phyloP scores from a whole-genome alignment of 2,329 filamentous ascomycete genomes.

The Colletotrichum gloeosporioides region DNA sequence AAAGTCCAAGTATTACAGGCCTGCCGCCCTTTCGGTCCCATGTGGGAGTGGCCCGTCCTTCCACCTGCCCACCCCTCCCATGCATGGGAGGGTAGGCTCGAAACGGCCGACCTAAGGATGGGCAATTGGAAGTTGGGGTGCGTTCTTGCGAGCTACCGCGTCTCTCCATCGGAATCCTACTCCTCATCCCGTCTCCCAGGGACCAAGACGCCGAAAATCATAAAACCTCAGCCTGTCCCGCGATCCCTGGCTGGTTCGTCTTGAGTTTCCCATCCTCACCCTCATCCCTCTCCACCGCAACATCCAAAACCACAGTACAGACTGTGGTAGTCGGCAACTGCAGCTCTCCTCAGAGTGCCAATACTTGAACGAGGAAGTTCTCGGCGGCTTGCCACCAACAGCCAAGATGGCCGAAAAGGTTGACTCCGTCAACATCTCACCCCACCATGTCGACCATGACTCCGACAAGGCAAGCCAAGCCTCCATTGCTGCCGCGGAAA shows the following conservation, averaged over 20 bases:
- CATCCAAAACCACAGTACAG: background rate
- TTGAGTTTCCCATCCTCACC: conserved; percentile 18
- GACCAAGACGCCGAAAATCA: conserved; percentile 15
- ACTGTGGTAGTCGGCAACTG: conserved; percentile 12
- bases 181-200: conserved; percentile 2
- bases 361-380: background rate
- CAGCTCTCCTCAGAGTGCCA: background rate
- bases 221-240: conserved; percentile 21
- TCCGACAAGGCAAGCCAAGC: conserved; percentile 14
- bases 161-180: conserved; percentile 5
- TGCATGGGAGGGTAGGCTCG: background rate
- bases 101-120: background rate
- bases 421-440: conserved; percentile 19
- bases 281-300: background rate
- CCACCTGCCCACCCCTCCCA: conserved; percentile 4
- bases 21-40: conserved; percentile 19
- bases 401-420: conserved; percentile 18
- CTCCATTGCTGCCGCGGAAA: rapidly evolving
- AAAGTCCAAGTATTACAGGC: background rate
- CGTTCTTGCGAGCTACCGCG: background rate
- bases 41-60: conserved; percentile 7
- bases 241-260: conserved; percentile 13
- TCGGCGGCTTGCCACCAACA: background rate
- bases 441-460: conserved; percentile 15
- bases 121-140: conserved; percentile 6